Evolutionary conservation across 2,329 filamentous ascomycete genomes (phyloP), one percentile per base, ranked within the genome.

Genomic region (Colletotrichum salicis): DNA sequence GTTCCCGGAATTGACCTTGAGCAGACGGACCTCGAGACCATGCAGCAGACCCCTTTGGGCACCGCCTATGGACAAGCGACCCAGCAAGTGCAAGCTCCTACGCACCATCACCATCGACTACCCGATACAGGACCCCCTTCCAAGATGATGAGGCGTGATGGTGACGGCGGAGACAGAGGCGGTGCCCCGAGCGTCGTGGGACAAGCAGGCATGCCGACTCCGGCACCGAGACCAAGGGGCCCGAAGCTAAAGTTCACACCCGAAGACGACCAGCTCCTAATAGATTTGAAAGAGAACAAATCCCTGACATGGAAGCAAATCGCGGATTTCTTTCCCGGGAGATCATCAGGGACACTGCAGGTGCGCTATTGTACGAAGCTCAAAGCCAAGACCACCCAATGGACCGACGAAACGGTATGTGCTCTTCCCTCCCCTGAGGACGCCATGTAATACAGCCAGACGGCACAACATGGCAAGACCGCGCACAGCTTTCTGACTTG

Each of bases 221-320:
- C 95, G 65, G 95, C 94, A 55, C 89, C 92, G 64, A 86, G 93
- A 76, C 95, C 95, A 11, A 90, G 93, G 72, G 94, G 94, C 3
- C 95, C 95, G 7, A 98, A 97, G 83, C 87, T 97, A 76, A 97
- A 97, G 82, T 98, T 98, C 79, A 97, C 95, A 1, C 91, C 94
- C 11, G 95, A 97, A 81, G 95, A 98, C 79, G 95, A 98, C 81
- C 91, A 93, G 76, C 85, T 97, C 59, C 86, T 98, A 65, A 92
- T 97, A 68, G 94, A 97, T 79, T 85, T 98, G 73, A 98, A 98
- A 82, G 95, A 98, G 83, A 95, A 96, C 78, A 97, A 96, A 82
- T 95, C 94, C 79, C 86, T 98, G 79, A 97, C 95, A 5, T 98
- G 95, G 95, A 97, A 97, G 83, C 95, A 98, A 85, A 98, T 98